Percentiles rank a stretch among this genome's conserved stretches.
Conservation (phyloP, 2,329 filamentous ascomycete genomes). For the Hypoxylon sp. region DNA sequence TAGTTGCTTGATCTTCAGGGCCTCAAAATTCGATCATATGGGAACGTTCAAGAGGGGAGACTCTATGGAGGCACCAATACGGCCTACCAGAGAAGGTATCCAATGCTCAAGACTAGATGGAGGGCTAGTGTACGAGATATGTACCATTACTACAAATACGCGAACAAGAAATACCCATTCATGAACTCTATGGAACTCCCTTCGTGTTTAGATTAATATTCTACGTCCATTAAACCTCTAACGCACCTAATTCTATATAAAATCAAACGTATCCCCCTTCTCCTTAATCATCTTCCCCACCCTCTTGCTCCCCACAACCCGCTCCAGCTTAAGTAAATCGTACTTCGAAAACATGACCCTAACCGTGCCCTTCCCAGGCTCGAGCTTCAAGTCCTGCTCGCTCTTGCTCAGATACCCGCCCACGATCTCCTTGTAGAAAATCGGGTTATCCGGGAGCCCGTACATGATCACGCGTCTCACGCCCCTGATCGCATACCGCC, state of each 20-base stretch:
- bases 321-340: constrained; percentile 89
- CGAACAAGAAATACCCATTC: constrained; percentile 14
- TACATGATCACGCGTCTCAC: constrained; percentile 91
- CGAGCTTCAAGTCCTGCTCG: constrained; percentile 69
- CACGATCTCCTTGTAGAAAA: constrained; percentile 83
- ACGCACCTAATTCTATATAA: constrained; percentile 56
- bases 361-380: constrained; percentile 72
- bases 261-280: constrained; percentile 93
- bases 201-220: not conserved
- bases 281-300: constrained; percentile 88
- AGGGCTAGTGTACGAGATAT: constrained; percentile 51
- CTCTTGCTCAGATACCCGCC: constrained; percentile 75
- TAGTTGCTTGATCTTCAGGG: not conserved
- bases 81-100: constrained; percentile 6
- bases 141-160: constrained; percentile 33
- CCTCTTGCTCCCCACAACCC: constrained; percentile 85
- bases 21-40: not conserved
- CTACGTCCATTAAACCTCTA: not conserved
- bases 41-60: not conserved
- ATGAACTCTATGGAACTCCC: not conserved
- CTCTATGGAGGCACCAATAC: not conserved
- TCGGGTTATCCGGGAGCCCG: constrained; percentile 87
- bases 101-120: not conserved
- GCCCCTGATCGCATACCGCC: constrained; percentile 85
- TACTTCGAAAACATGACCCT: constrained; percentile 85